A percentile compares a stretch with the other conserved stretches of the same genome.
These are phyloP conservation scores for Flaveria ramosissima DNA, from an alignment of 129 eudicot species.

Conservation along the genomic window DNA sequence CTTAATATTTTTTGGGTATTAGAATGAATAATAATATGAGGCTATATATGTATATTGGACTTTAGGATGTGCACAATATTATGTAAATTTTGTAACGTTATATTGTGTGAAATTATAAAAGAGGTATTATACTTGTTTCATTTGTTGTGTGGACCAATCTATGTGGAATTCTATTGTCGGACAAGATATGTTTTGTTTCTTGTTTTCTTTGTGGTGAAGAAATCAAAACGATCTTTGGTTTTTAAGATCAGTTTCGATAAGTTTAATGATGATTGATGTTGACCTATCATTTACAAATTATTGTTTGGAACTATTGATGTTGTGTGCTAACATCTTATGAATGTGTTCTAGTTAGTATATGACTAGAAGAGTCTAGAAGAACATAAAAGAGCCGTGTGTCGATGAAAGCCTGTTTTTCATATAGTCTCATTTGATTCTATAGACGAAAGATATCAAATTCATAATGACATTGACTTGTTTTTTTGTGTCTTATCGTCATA, in stretches of 20 bases:
- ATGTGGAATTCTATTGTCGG: neutral
- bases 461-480: neutral
- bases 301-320: too few relatives aligned
- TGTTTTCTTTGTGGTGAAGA: neutral
- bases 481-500: too few relatives aligned
- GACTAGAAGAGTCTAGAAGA: too few relatives aligned
- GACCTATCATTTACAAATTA: neutral
- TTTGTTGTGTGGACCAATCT: neutral
- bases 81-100: conserved; percentile 33
- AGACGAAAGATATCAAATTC: too few relatives aligned
- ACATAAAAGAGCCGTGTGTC: too few relatives aligned
- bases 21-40: too few relatives aligned
- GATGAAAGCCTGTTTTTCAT: too few relatives aligned
- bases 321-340: too few relatives aligned
- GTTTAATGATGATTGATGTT: neutral
- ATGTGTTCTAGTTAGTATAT: too few relatives aligned
- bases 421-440: too few relatives aligned
- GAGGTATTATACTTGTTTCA: neutral
- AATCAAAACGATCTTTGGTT: neutral
- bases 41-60: neutral
- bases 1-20: too few relatives aligned
- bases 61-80: conserved; percentile 19
- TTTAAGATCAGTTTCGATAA: neutral
- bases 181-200: neutral
- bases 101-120: conserved; percentile 26